These are phyloP conservation scores for Globisporangium middletonii DNA, from an alignment of 352 stramenopile genomes.

Conservation along the genomic window DNA sequence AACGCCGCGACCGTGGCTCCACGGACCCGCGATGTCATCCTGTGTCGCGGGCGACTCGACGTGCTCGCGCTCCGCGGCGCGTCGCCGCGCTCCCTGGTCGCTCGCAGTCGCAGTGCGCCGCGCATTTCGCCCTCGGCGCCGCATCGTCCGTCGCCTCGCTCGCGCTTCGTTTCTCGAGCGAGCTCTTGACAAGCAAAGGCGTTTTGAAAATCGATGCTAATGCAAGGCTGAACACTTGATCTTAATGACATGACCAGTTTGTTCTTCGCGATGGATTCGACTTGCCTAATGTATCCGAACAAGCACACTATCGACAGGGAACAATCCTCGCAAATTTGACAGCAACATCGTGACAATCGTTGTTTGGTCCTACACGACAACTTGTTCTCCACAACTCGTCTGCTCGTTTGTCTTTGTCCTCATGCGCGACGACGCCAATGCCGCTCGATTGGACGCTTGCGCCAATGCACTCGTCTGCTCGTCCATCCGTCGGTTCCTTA, in stretches of 20 bases:
- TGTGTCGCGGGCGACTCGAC: neutral
- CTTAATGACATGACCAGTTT: too few species aligned
- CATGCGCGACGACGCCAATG: too few species aligned
- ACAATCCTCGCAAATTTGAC: neutral
- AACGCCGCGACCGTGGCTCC: conserved; percentile 12
- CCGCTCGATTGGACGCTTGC: too few species aligned
- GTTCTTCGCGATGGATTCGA: too few species aligned
- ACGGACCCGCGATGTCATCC: conserved; percentile 1
- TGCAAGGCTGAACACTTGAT: too few species aligned
- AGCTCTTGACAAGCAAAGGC: conserved; percentile 8
- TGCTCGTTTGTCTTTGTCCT: too few species aligned
- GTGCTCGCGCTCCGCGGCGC: neutral
- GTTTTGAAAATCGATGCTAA: too few species aligned
- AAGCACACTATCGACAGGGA: too few species aligned
- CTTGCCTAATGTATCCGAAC: too few species aligned
- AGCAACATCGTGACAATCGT: neutral
- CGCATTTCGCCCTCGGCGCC: conserved; percentile 5
- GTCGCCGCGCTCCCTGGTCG: conserved; percentile 8
- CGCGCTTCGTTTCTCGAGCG: neutral
- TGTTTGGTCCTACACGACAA: too few species aligned
- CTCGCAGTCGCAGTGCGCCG: conserved; percentile 3
- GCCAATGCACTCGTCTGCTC: too few species aligned
- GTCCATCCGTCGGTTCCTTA: conserved; percentile 10
- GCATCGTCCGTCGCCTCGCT: neutral
- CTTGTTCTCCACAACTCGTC: too few species aligned